phyloP scores from a whole-genome alignment of 2,329 filamentous ascomycete genomes.

The Penicillium sp. region DNA sequence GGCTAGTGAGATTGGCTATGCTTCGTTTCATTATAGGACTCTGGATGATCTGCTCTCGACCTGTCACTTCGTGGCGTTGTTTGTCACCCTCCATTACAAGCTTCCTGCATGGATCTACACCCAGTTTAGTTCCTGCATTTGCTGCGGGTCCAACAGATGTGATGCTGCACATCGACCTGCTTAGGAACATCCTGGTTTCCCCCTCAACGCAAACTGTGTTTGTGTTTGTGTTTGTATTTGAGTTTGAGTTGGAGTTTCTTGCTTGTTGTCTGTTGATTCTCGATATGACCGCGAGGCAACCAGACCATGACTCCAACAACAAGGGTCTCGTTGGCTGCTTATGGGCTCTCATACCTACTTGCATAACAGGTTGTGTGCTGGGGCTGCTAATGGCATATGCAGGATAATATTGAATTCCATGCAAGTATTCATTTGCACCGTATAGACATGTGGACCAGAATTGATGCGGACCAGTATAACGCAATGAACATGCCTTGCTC shows the following conservation, averaged over 20 bases:
- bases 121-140: conserved; percentile 13
- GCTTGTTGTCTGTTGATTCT: background rate
- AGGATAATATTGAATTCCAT: background rate
- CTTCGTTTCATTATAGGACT: background rate
- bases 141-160: conserved; percentile 6
- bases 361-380: background rate
- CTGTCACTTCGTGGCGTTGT: conserved; percentile 18
- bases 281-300: background rate
- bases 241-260: background rate
- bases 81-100: conserved; percentile 13
- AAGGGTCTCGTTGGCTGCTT: background rate
- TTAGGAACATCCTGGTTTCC: conserved; percentile 11
- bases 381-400: background rate
- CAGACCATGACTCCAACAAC: background rate
- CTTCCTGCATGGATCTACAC: conserved; percentile 13
- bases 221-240: background rate
- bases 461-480: conserved; percentile 1
- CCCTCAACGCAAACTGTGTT: conserved; percentile 12
- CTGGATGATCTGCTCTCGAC: conserved; percentile 9
- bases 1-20: background rate
- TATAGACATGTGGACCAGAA: background rate
- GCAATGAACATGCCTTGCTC: conserved; percentile 3
- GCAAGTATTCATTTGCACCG: background rate
- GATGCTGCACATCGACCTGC: conserved; percentile 15
- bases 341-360: background rate